A percentile compares a stretch with the other conserved stretches of the same genome.
Evolutionary conservation across 208 protist genomes (phyloP).

Genomic region (Phytomonas francai): DNA sequence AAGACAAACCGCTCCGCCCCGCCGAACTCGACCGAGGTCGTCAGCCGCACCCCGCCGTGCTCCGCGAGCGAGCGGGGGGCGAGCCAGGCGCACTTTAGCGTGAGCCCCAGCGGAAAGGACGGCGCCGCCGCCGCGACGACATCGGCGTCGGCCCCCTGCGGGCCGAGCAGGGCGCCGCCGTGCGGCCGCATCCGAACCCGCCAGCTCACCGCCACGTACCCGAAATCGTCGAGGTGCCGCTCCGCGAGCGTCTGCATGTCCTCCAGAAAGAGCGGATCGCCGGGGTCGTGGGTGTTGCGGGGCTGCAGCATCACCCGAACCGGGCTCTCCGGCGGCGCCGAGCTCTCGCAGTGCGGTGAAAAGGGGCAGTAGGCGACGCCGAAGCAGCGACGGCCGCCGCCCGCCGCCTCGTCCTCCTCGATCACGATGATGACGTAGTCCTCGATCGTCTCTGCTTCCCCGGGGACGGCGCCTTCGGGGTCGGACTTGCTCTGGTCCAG

Average conservation of each 20-base stretch:
- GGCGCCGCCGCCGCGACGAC: neutral
- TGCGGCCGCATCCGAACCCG: conserved; percentile 47
- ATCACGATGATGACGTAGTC: conserved; percentile 50
- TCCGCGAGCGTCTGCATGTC: conserved; percentile 46
- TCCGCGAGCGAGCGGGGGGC: conserved; percentile 25
- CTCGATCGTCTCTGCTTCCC: conserved; percentile 19
- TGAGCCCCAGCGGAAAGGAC: conserved; percentile 58
- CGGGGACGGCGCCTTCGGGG: neutral
- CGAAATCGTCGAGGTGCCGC: conserved; percentile 70
- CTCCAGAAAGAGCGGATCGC: conserved; percentile 41
- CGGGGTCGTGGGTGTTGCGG: conserved; percentile 48
- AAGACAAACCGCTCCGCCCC: conserved; percentile 32
- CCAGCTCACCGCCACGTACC: conserved; percentile 72
- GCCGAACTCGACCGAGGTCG: conserved; percentile 73
- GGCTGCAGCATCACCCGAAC: conserved; percentile 77
- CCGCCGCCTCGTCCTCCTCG: conserved; percentile 23
- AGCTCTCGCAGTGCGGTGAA: conserved; percentile 51
- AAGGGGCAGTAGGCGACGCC: conserved; percentile 75
- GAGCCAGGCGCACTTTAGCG: conserved; percentile 64
- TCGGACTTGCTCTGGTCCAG: conserved; percentile 6
- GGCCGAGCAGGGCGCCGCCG: conserved; percentile 44
- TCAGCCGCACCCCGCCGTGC: conserved; percentile 40
- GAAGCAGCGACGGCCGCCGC: conserved; percentile 22
- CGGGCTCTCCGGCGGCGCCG: conserved; percentile 16
- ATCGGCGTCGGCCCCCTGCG: neutral